Percentiles rank a stretch among this genome's conserved stretches.
Evolutionary conservation across 139 green algal species (phyloP).

Genomic region (Chlamydomonas sp.): DNA sequence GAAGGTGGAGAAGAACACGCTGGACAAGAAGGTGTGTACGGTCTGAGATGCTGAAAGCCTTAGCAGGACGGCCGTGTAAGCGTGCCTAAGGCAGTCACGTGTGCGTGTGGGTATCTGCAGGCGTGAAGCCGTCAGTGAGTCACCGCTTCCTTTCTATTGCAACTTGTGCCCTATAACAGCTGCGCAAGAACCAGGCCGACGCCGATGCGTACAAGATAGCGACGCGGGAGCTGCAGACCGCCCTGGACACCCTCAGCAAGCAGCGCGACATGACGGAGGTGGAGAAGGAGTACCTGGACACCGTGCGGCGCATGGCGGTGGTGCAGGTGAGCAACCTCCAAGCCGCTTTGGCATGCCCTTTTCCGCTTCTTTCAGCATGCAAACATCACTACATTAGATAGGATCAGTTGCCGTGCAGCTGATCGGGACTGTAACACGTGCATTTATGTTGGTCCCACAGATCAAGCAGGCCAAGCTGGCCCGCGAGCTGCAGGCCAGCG

Average conservation of each 20-base stretch:
- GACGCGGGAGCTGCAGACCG: constrained; percentile 41
- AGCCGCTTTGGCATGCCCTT: too few species aligned
- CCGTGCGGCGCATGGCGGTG: constrained; percentile 64
- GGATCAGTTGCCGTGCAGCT: too few species aligned
- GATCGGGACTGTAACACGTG: neutral
- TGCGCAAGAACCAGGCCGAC: constrained; percentile 49
- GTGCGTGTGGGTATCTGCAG: neutral
- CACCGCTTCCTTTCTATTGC: too few species aligned
- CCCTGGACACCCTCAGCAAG: constrained; percentile 45
- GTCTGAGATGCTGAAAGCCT: neutral
- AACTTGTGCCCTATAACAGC: constrained; percentile 7
- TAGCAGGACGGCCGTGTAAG: too few species aligned
- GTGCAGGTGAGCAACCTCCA: constrained; percentile 55
- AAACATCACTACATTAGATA: too few species aligned
- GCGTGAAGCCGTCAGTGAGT: too few species aligned
- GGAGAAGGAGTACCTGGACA: constrained; percentile 63
- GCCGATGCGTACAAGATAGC: constrained; percentile 50
- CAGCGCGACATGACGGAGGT: constrained; percentile 29
- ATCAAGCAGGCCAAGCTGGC: constrained; percentile 72
- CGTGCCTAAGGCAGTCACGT: neutral
- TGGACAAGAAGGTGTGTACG: constrained; percentile 57
- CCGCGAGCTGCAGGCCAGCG: constrained; percentile 55
- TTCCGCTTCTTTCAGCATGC: too few species aligned
- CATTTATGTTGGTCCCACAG: constrained; percentile 30
- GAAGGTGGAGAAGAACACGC: constrained; percentile 52